A percentile compares a stretch with the other conserved stretches of the same genome.
Conservation (phyloP, 371 early-diverging fungal species). For the Mortierella sp. region DNA sequence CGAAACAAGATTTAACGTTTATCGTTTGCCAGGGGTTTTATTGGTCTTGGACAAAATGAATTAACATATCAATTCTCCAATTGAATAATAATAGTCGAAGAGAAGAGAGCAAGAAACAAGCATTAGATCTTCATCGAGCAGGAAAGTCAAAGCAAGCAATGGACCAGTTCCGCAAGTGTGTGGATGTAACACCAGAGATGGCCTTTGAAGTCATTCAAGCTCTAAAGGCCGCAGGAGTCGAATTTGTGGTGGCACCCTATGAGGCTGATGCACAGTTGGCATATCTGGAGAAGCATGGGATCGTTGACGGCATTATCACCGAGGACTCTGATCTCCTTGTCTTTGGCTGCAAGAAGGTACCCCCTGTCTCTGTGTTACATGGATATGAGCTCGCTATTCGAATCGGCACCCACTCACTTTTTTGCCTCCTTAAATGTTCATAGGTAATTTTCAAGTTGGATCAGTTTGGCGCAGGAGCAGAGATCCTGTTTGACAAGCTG, state of each 20-base stretch:
- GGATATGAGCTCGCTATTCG: not conserved
- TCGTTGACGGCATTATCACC: conserved; percentile 89
- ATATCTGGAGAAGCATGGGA: conserved; percentile 79
- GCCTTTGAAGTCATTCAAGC: conserved; percentile 81
- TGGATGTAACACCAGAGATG: conserved; percentile 86
- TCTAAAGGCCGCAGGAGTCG: conserved; percentile 74
- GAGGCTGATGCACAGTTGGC: conserved; percentile 99
- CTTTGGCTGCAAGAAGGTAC: conserved; percentile 90
- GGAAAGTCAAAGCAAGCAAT: conserved; percentile 74
- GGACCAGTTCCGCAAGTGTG: conserved; percentile 78
- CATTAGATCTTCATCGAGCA: conserved; percentile 60
- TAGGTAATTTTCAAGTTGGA: conserved; percentile 88
- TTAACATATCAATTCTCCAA: not conserved
- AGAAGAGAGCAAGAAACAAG: conserved; percentile 66
- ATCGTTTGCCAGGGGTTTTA: too few species aligned
- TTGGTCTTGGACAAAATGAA: conserved; percentile 8
- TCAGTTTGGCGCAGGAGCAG: conserved; percentile 73
- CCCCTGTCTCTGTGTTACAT: not conserved
- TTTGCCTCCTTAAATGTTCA: not conserved
- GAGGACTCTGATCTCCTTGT: conserved; percentile 98
- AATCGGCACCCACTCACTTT: not conserved
- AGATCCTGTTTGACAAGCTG: conserved; percentile 69
- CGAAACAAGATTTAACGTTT: not conserved
- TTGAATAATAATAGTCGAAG: conserved; percentile 60
- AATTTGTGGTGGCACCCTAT: conserved; percentile 96